Percentiles rank a stretch among this genome's conserved stretches.
Evolutionary conservation across 2,329 filamentous ascomycete genomes (phyloP).

Genomic region (Claviceps arundinis): DNA sequence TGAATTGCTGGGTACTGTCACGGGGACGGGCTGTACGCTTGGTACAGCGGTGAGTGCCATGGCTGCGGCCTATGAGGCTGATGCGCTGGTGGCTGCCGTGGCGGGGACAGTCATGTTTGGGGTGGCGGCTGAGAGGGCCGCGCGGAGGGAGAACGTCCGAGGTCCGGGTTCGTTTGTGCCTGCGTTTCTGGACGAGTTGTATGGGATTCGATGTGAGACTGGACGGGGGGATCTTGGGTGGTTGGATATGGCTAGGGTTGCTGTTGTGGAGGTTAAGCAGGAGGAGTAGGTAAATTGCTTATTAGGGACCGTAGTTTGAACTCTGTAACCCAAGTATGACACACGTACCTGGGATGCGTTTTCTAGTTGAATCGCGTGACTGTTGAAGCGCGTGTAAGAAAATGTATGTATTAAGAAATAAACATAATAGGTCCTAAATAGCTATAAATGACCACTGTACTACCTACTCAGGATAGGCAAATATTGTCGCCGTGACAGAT

Average conservation of each 20-base stretch:
- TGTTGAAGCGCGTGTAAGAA: no score
- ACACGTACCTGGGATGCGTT: no score
- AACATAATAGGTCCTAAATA: no score
- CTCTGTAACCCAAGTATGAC: no score
- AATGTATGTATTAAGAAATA: no score
- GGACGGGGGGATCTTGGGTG: constrained; percentile 34
- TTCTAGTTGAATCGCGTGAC: no score
- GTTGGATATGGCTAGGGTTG: constrained; percentile 38
- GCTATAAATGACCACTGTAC: no score
- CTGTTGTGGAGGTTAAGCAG: constrained; percentile 20
- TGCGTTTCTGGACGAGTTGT: constrained; percentile 65
- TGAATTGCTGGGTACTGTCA: constrained; percentile 53
- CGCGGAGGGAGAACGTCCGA: constrained; percentile 48
- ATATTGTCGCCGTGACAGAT: no score
- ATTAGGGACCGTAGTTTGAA: no score
- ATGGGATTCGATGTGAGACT: constrained; percentile 34
- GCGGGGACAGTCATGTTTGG: constrained; percentile 69
- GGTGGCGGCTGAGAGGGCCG: constrained; percentile 54
- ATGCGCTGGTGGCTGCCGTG: constrained; percentile 60
- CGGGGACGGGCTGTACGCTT: constrained; percentile 73
- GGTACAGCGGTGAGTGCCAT: constrained; percentile 71
- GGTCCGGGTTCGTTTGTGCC: constrained; percentile 83
- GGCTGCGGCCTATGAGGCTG: constrained; percentile 46
- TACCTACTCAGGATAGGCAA: no score
- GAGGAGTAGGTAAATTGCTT: background rate